Percentiles rank a stretch among this genome's conserved stretches.
Evolutionary conservation across 2,329 filamentous ascomycete species (phyloP).

Genomic region (Cladosporium austrohemisphaericum): DNA sequence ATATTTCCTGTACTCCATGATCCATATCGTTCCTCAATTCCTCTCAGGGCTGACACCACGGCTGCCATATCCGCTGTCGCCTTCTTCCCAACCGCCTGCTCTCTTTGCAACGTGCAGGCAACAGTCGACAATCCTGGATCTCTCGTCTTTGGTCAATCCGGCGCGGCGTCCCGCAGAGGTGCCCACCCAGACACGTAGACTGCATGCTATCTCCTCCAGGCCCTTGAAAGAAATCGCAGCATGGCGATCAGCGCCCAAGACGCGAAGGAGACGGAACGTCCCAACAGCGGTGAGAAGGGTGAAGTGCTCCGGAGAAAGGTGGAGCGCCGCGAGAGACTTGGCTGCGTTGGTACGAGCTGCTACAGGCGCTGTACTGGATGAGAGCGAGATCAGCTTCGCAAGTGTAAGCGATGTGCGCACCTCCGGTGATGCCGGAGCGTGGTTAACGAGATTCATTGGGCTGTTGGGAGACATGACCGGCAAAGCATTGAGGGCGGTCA

Average conservation of each 20-base stretch:
- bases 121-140: conserved; percentile 37
- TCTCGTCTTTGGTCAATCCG: conserved; percentile 38
- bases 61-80: conserved; percentile 32
- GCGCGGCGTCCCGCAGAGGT: conserved; percentile 40
- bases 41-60: conserved; percentile 11
- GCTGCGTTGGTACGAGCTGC: conserved; percentile 38
- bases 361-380: conserved; percentile 18
- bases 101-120: conserved; percentile 43
- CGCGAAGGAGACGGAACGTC: conserved; percentile 39
- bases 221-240: conserved; percentile 35
- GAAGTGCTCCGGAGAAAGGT: conserved; percentile 37
- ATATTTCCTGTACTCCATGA: conserved; percentile 7
- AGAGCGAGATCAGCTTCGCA: conserved; percentile 55
- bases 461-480: conserved; percentile 36
- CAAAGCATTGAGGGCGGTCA: conserved; percentile 51
- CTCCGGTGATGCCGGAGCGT: conserved; percentile 55
- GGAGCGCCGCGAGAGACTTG: conserved; percentile 38
- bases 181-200: conserved; percentile 46
- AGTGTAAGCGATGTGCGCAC: conserved; percentile 56
- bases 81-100: conserved; percentile 37
- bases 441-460: conserved; percentile 47
- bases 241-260: conserved; percentile 34
- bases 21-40: no score
- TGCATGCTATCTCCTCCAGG: conserved; percentile 42
- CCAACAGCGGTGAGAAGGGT: conserved; percentile 47